Conservation (phyloP, 2,329 filamentous ascomycete genomes). For the Trichothecium roseum region DNA sequence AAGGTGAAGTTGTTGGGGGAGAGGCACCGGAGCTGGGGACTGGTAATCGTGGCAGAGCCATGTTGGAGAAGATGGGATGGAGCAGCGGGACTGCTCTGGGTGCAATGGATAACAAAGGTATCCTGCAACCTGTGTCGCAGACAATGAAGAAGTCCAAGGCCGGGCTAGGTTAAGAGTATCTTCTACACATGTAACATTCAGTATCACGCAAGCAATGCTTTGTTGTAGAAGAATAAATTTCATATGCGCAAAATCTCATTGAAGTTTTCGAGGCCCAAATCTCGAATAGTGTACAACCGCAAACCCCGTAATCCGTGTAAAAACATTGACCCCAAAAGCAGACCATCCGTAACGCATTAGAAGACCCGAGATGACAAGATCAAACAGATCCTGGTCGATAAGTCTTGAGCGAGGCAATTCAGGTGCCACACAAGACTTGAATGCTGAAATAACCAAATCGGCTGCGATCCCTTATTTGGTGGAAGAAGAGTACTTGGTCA, state of each 20-base stretch:
- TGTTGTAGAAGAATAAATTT: conserved; percentile 15
- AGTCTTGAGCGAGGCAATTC: background rate
- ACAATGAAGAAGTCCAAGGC: conserved; percentile 80
- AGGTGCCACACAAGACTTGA: background rate
- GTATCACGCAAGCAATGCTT: too few species aligned
- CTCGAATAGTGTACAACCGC: conserved; percentile 65
- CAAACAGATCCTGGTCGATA: conserved; percentile 2
- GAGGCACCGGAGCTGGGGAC: conserved; percentile 73
- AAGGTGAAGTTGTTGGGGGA: conserved; percentile 83
- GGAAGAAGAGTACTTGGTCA: conserved; percentile 99
- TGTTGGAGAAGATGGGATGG: conserved; percentile 99
- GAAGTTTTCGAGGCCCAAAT: conserved; percentile 44
- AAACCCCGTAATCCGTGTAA: conserved; percentile 60
- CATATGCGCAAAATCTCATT: conserved; percentile 53
- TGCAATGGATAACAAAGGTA: conserved; percentile 73
- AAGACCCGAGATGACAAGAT: conserved; percentile 31
- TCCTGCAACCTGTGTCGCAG: conserved; percentile 74
- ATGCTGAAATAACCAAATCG: conserved; percentile 13
- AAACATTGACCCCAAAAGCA: conserved; percentile 59
- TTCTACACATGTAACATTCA: too few species aligned
- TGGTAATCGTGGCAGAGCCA: conserved; percentile 73
- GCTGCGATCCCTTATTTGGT: conserved; percentile 70
- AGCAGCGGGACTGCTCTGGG: conserved; percentile 76
- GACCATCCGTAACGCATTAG: conserved; percentile 69
- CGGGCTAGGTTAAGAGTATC: conserved; percentile 53